Base-by-base conservation (phyloP, 2,329 filamentous ascomycete genomes). In the Ophiostoma triangulosporum region DNA sequence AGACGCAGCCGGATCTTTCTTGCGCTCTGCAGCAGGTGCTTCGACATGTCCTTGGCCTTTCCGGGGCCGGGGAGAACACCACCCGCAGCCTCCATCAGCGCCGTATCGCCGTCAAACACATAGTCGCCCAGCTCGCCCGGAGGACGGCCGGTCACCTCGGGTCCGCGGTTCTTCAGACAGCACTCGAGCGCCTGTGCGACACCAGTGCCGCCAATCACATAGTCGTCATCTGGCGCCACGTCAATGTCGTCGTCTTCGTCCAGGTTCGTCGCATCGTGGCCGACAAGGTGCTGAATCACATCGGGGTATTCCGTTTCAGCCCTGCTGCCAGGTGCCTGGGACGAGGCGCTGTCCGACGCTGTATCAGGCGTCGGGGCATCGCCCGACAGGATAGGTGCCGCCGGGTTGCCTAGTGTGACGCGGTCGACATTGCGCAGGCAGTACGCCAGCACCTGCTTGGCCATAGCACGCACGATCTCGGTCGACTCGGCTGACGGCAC, bases 151-250 rank as follows among this genome's bases (percentile, higher is more conserved):
- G 32, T 22, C 17, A 48, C 29, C 33, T 51, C 50, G 51, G 83
- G 76, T 52, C 79, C 77, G 56, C 86, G 81, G 64, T 95, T 94
- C 61, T 88, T 84, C 50, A 98, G 73, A 62, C 90, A 95, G 62
- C 94, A 94, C 52, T 88, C 83, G 46, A 98, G 73, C 4, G 93
- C 93, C 69, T 95, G 96, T 49, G 95, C 91, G 1, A 98, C 88
- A 26, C 91, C 93, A 0, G 89, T 95, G 15, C 91, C 91, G 20
- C 91, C 90, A 62, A 97, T 93, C 45, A 97, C 89, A 67, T 97
- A 97, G 66, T 96, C 88, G 55, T 95, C 86, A 59, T 95, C 88
- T 0, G 89, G 86, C 6, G 88, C 84, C 11, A 82, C 74, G 3
- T 84, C 80, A 43, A 80, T 74, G 22, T 83, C 78, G 46, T 84